phyloP scores from a whole-genome alignment of 495 filamentous ascomycete species.

The Rhizodiscina lignyota region DNA sequence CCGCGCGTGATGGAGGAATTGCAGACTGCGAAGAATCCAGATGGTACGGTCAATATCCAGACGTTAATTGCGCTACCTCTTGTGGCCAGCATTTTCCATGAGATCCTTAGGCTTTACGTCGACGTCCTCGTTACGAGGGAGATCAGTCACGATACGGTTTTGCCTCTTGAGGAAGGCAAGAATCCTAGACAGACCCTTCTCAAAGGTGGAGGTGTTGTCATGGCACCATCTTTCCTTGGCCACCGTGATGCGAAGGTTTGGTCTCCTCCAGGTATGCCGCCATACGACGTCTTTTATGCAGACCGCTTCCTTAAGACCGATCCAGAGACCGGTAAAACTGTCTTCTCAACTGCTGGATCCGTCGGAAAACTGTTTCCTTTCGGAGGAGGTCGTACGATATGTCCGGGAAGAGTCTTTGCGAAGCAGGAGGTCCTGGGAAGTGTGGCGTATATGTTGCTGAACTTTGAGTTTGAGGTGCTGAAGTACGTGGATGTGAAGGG shows the following conservation, averaged over 20 bases:
- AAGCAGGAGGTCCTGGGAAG: slow-evolving; percentile 7
- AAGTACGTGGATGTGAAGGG: not conserved
- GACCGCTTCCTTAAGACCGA: slow-evolving; percentile 8
- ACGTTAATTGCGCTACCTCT: slow-evolving; percentile 8
- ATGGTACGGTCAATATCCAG: slow-evolving; percentile 9
- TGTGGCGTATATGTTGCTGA: slow-evolving; percentile 1
- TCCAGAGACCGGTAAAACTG: slow-evolving; percentile 5
- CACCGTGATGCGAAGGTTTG: slow-evolving; percentile 5
- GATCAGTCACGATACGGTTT: slow-evolving; percentile 4
- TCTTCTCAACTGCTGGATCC: slow-evolving; percentile 5
- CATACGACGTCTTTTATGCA: slow-evolving; percentile 6
- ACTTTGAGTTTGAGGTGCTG: slow-evolving; percentile 6
- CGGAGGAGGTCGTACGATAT: slow-evolving; percentile 4
- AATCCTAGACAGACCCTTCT: slow-evolving; percentile 3
- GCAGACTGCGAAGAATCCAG: slow-evolving; percentile 2
- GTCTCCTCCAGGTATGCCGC: not conserved
- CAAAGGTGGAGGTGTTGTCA: slow-evolving; percentile 10
- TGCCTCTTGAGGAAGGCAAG: slow-evolving; percentile 7
- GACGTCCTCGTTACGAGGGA: slow-evolving; percentile 13
- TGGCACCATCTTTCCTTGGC: slow-evolving; percentile 13
- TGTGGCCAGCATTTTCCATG: slow-evolving; percentile 12
- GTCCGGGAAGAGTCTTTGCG: slow-evolving; percentile 7
- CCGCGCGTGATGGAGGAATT: slow-evolving; percentile 10
- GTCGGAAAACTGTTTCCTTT: slow-evolving; percentile 10
- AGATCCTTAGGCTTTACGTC: slow-evolving; percentile 11